phyloP scores from a whole-genome alignment of 2,329 filamentous ascomycete genomes.

The Aspergillus unguis region DNA sequence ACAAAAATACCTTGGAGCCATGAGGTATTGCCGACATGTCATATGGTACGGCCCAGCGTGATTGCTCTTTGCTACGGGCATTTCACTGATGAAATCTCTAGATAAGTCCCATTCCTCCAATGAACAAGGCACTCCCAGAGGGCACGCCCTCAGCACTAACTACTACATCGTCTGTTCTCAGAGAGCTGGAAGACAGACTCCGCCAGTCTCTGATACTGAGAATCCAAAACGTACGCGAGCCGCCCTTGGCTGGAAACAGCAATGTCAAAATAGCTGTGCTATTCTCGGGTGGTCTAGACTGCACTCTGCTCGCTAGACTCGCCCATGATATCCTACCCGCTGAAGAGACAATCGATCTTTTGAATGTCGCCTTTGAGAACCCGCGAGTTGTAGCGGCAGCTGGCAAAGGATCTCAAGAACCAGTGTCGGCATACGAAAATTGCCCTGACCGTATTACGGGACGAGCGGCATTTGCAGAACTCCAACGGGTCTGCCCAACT shows the following conservation, averaged over 20 bases:
- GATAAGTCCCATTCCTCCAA: constrained; percentile 43
- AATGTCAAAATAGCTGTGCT: constrained; percentile 65
- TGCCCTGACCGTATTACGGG: constrained; percentile 92
- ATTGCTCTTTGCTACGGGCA: neutral
- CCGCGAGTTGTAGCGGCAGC: constrained; percentile 65
- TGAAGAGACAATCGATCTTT: constrained; percentile 71
- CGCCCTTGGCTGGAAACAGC: constrained; percentile 38
- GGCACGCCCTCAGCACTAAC: constrained; percentile 28
- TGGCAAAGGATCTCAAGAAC: constrained; percentile 37
- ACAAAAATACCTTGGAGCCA: constrained; percentile 30
- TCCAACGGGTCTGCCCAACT: constrained; percentile 64
- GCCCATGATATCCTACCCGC: constrained; percentile 70
- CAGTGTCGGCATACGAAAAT: constrained; percentile 61
- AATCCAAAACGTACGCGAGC: constrained; percentile 62
- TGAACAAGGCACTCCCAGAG: constrained; percentile 41
- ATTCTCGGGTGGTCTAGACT: constrained; percentile 93
- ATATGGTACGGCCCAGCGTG: constrained; percentile 23
- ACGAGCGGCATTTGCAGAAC: constrained; percentile 72
- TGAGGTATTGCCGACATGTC: constrained; percentile 14
- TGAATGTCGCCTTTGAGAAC: constrained; percentile 98
- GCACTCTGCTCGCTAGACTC: constrained; percentile 79
- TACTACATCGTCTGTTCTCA: constrained; percentile 51
- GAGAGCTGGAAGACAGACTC: constrained; percentile 54
- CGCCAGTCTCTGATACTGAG: constrained; percentile 62
- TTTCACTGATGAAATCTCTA: constrained; percentile 19